Base-by-base conservation (phyloP, 129 eudicot genomes). In the Centella asiatica region DNA sequence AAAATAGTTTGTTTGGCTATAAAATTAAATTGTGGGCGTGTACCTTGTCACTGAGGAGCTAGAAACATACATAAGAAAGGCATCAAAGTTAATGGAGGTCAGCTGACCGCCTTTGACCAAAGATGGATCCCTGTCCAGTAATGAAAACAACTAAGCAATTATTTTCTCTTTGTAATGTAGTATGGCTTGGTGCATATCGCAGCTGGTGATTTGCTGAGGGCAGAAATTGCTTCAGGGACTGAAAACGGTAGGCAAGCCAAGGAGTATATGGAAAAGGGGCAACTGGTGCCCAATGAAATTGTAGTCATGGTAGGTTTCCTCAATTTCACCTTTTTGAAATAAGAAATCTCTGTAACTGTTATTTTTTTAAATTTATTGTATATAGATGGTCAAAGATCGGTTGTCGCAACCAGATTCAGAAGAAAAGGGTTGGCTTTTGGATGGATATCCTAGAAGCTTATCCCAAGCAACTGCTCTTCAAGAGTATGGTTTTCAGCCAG, bases 371-470 rank as follows among this genome's bases (percentile, higher is more conserved):
- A 15, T 73, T 27, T 32, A 69, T n/a, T 72, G 48, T 45, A 28
- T 70, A 46, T 80, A 90, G 97, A 90, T 90, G 95, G 97, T 90
- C 56, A 90, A 83, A 66, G 90, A 90, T 28, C 95, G 97, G 27
- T 74, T 90, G 52, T 72, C 74, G 25, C 76, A 66, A 69, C 80
- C 84, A 57, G 97, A 90, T 76, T 79, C 97, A 58, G 64, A 64
- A 45, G 90, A 90, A 69, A 90, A 84, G 45, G 97, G 97, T 62
- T 90, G 97, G 97, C 97, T 90, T 77, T 73, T 90, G 73, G 97
- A 90, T 74, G 97, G 97, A 68, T 90, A 86, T 67, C 97, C 97
- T 27, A 72, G 95, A 75, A 90, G 97, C 74, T 78, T 69, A 63
- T 90, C 97, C 17, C 97, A 90, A 90, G 97, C 94, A 72, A 74